phyloP scores from a whole-genome alignment of 768 basidiomycete species.

The Xerocomellus intermedius region DNA sequence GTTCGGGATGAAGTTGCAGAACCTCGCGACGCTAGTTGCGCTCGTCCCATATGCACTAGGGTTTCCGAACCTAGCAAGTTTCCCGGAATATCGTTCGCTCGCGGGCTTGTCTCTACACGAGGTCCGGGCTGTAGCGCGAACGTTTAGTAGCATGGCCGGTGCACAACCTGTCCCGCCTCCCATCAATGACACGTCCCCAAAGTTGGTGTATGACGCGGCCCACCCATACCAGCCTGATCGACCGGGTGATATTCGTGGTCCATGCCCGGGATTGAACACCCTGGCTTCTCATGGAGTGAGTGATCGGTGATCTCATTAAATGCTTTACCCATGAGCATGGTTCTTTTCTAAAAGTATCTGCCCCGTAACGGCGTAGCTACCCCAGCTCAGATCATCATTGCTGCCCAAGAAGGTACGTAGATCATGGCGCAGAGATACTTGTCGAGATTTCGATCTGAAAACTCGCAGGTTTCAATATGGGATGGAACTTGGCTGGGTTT shows the following conservation, averaged over 20 bases:
- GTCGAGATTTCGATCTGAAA: background rate
- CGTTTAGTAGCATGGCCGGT: slow-evolving; percentile 16
- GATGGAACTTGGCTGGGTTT: slow-evolving; percentile 19
- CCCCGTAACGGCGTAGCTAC: slow-evolving; percentile 19
- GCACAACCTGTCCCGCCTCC: slow-evolving; percentile 23
- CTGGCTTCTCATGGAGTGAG: slow-evolving; percentile 29
- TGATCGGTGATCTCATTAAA: background rate
- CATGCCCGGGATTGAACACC: slow-evolving; percentile 27
- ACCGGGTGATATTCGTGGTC: slow-evolving; percentile 27
- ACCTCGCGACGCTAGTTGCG: background rate
- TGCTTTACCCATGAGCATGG: background rate
- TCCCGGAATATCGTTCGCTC: slow-evolving; percentile 23
- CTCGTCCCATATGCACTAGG: slow-evolving; percentile 10
- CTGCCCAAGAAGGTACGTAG: slow-evolving; percentile 21
- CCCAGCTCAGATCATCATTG: slow-evolving; percentile 24
- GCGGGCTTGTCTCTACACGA: slow-evolving; percentile 17
- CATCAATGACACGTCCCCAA: slow-evolving; percentile 24
- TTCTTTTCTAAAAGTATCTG: slow-evolving; percentile 13
- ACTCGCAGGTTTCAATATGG: slow-evolving; percentile 25
- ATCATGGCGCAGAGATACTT: background rate
- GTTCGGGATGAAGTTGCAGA: slow-evolving; percentile 8
- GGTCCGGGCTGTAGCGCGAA: slow-evolving; percentile 10
- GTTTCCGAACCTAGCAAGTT: slow-evolving; percentile 14
- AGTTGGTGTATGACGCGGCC: slow-evolving; percentile 17
- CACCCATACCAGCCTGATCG: slow-evolving; percentile 15